These are phyloP conservation scores for Onygena corvina DNA, from an alignment of 2,329 filamentous ascomycete genomes.

Conservation along the genomic window DNA sequence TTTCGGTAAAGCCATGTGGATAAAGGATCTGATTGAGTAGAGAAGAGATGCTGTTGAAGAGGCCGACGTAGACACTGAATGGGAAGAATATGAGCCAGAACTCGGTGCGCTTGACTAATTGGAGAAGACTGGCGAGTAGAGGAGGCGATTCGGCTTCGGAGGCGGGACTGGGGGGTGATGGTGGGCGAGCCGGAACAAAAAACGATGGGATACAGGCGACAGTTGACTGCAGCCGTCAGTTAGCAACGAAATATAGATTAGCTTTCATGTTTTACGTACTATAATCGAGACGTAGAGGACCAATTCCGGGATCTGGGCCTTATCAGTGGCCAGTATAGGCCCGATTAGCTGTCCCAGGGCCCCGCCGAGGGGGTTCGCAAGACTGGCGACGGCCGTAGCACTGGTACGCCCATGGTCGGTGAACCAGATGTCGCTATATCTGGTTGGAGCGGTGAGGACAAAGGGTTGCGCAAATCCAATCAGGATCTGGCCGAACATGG, in stretches of 20 bases:
- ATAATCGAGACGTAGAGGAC: slow-evolving; percentile 78
- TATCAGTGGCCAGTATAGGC: slow-evolving; percentile 57
- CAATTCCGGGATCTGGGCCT: slow-evolving; percentile 60
- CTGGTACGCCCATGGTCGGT: slow-evolving; percentile 69
- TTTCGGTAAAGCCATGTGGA: slow-evolving; percentile 74
- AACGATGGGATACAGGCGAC: slow-evolving; percentile 61
- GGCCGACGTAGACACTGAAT: slow-evolving; percentile 74
- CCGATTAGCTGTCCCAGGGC: slow-evolving; percentile 79
- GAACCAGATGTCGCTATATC: slow-evolving; percentile 94
- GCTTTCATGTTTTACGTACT: slow-evolving; percentile 38
- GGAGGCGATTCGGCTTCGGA: slow-evolving; percentile 45
- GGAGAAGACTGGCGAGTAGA: slow-evolving; percentile 42
- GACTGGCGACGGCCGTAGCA: slow-evolving; percentile 70
- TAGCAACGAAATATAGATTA: slow-evolving; percentile 2
- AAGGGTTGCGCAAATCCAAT: slow-evolving; percentile 86
- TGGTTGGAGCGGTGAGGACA: slow-evolving; percentile 73
- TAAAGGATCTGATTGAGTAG: slow-evolving; percentile 81
- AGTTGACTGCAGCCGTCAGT: slow-evolving; percentile 39
- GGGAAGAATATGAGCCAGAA: slow-evolving; percentile 71
- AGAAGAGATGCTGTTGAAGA: slow-evolving; percentile 86
- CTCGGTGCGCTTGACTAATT: slow-evolving; percentile 50
- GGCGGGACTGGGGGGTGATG: slow-evolving; percentile 63
- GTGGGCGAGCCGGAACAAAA: slow-evolving; percentile 65
- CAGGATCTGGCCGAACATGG: slow-evolving; percentile 85
- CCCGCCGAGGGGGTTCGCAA: slow-evolving; percentile 83